Conservation (phyloP, 2,329 filamentous ascomycete species). For the Xylariaceae sp. region DNA sequence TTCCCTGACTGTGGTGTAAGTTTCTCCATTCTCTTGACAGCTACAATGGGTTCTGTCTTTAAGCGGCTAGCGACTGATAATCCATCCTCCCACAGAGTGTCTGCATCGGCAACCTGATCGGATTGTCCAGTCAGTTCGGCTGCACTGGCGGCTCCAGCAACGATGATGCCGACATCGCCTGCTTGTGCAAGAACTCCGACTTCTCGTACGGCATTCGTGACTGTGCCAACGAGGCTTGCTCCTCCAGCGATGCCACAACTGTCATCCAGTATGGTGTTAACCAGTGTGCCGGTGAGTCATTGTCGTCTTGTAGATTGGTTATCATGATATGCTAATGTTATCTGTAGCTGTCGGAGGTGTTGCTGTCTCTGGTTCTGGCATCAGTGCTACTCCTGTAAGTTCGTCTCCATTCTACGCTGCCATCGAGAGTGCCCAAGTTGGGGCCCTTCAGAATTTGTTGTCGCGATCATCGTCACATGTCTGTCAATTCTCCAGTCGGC, state of each 20-base stretch:
- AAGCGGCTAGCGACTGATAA: too few species aligned
- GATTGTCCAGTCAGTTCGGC: slow-evolving; percentile 41
- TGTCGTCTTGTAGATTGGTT: background rate
- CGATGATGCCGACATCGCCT: slow-evolving; percentile 29
- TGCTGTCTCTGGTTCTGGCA: slow-evolving; percentile 19
- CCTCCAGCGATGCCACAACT: slow-evolving; percentile 14
- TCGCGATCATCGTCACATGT: too few species aligned
- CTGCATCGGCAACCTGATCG: slow-evolving; percentile 51
- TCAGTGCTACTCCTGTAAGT: slow-evolving; percentile 12
- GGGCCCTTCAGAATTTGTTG: too few species aligned
- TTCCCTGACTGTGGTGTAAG: slow-evolving; percentile 54
- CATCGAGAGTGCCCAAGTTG: too few species aligned
- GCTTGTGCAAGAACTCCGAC: slow-evolving; percentile 39
- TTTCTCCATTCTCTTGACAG: slow-evolving; percentile 12
- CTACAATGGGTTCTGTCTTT: too few species aligned
- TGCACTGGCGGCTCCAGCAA: slow-evolving; percentile 35
- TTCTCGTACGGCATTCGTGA: slow-evolving; percentile 39
- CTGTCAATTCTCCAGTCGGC: background rate
- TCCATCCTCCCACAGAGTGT: slow-evolving; percentile 33
- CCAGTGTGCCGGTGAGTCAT: slow-evolving; percentile 27
- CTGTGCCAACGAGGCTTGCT: slow-evolving; percentile 27
- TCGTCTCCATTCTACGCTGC: background rate
- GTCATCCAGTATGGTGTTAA: slow-evolving; percentile 27
- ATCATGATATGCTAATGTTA: slow-evolving; percentile 2
- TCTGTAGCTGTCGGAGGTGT: slow-evolving; percentile 22